Base-by-base conservation (phyloP, 2,329 filamentous ascomycete genomes). In the Talaromyces sp. region DNA sequence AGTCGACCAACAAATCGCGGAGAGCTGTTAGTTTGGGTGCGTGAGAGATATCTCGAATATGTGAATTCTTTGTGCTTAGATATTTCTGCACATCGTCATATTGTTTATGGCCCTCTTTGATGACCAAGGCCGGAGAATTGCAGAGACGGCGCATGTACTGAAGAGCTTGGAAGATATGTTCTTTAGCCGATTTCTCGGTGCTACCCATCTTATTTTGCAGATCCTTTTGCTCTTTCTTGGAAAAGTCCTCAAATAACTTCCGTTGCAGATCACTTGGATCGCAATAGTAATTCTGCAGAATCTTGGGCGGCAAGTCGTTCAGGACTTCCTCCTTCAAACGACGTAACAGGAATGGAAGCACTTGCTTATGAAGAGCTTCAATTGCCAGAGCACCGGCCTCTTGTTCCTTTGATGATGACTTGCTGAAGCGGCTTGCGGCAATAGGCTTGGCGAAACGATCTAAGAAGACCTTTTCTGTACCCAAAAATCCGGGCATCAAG, bases 81-180 rank as follows among this genome's bases (percentile, higher is more conserved):
- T 93, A 87, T 60, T 87, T 87, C 76, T 96, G 93, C 3, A 93
- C 94, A 19, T 93, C 89, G 16, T 92, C 91, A 76, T 97, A 99
- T 68, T 95, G 87, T 74, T 90, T 92, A 78, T 96, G 94, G 19
- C 88, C 92, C 61, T 95, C 93, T 74, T 97, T 98, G 84, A 99
- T 92, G 10, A 99, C 95, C 69, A 99, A 84, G 0, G 95, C 93
- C 0, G 95, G 95, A 3, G 95, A 97, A 76, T 99, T 99, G 85
- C 95, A 99, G 6, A 99, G 87, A 81, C 98, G 98, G 67, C 96
- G 92, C 96, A 99, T 99, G 79, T 99, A 99, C 76, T 99, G 96
- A 52, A 99, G 81, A 3, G 96, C 95, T 77, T 98, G 94, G 90
- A 99, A 99, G 70, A 99, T 99, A 77, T 99, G 95, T 76, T 96